Evolutionary conservation across 345 rosid genomes (phyloP), one percentile per base, ranked within the genome.

Genomic region (Pistacia atlantica): DNA sequence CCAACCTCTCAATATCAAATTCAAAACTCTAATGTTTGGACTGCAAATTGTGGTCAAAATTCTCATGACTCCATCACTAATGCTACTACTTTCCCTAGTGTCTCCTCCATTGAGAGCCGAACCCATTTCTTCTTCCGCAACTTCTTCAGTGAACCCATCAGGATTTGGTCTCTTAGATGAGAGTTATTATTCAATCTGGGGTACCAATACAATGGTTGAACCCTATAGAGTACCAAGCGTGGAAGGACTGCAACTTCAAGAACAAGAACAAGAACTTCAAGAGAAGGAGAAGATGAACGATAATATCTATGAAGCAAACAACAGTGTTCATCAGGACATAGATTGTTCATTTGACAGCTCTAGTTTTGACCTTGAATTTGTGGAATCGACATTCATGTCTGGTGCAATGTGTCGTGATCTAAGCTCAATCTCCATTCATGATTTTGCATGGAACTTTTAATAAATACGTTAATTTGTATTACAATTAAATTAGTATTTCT

Each of bases 391-490:
- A 22, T 73, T 83, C 37, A 71, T 81, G 63, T 67, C 82, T 33
- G 74, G 75, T 49, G 73, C 84, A 65, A 72, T 81, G 31, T 77
- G 78, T 71, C 78, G 79, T 16, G 84, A 83, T 72, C 71, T 86
- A 22, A 42, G 57, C 73, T 77, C 78, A 18, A 73, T 86, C 73
- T 79, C 78, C 49, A 75, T 84, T 69, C 87, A 84, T 81, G 89
- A 86, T 76, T 69, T 83, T 62, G 78, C 81, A 65, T 86, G 89
- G 89, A 82, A 73, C 81, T 86, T 86, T 76, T 86, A 86, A 38
- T 38, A 38, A 0, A 0, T 25, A 25, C 25, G 42, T 6, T 38
- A 38, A 42, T 42, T 42, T 42, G 46, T 42, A 42, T 42, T 4
- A 8, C 9, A 31, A 42, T 8, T 42, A 25, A 25, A 25, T 25